These are phyloP conservation scores for Russula brevipes DNA, from an alignment of 768 basidiomycete genomes.

Conservation along the genomic window DNA sequence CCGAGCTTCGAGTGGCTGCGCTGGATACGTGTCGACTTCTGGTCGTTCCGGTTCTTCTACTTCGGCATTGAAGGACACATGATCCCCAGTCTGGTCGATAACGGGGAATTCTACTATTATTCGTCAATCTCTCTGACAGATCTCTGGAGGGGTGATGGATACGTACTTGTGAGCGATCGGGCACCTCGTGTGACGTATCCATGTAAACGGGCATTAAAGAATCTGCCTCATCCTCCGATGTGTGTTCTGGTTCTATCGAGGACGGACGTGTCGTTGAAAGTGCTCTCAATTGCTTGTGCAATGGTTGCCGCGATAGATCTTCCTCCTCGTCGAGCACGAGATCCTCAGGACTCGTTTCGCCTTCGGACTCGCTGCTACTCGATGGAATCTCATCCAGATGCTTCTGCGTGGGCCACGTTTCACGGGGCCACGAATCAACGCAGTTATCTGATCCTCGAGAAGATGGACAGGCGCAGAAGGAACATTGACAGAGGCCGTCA, in stretches of 20 bases:
- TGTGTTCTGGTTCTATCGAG: slow-evolving; percentile 10
- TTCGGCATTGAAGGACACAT: background rate
- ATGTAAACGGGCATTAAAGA: slow-evolving; percentile 13
- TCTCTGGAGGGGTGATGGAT: background rate
- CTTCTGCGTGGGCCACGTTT: slow-evolving; percentile 16
- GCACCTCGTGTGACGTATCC: slow-evolving; percentile 14
- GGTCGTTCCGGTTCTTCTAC: background rate
- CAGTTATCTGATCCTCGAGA: slow-evolving; percentile 7
- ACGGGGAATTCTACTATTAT: background rate
- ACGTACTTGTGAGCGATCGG: slow-evolving; percentile 9
- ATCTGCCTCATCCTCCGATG: slow-evolving; percentile 11
- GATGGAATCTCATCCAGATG: slow-evolving; percentile 24
- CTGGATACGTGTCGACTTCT: background rate
- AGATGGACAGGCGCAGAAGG: background rate
- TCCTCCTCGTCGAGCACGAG: slow-evolving; percentile 24
- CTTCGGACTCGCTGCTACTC: slow-evolving; percentile 15
- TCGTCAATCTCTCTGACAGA: background rate
- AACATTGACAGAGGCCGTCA: background rate
- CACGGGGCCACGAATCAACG: slow-evolving; percentile 17
- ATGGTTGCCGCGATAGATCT: slow-evolving; percentile 9
- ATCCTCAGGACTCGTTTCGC: slow-evolving; percentile 14
- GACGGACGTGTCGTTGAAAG: background rate
- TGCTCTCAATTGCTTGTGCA: background rate
- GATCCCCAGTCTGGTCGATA: background rate
- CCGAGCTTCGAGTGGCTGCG: background rate